Evolutionary conservation across 1,139 yeast species (phyloP), one percentile per base, ranked within the genome.

Genomic region (Pichia sp.): DNA sequence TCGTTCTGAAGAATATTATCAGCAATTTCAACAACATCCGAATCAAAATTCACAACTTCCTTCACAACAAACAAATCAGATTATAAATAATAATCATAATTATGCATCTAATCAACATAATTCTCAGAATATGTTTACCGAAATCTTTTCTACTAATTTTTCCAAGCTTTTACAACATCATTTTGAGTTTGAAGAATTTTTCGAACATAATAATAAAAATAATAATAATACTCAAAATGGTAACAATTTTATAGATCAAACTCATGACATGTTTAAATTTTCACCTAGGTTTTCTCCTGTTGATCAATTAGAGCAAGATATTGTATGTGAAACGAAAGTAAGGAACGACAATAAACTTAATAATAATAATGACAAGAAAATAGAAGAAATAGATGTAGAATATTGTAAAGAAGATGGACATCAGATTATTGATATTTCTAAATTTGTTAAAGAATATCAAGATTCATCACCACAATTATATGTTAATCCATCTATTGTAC

Each of bases 401-500:
- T 26, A 33, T 14, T 15, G 35, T 17, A 5, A 19, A 17, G 10
- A 31, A 19, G 6, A 31, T 17, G 8, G 17, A 23, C n/a, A 3
- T 5, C 24, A 22, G 10, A 22, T 22, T 10, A 8, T 21, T 17
- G 18, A 26, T 26, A 26, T 14, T 2, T 9, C 8, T 14, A 10
- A 26, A 5, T 3, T 26, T 14, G 30, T 26, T 9, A 17, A 18
- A 14, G 10, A 26, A 6, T 8, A 17, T 18, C 7, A 8, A 7
- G 11, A 15, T 20, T 24, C 32, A 20, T 26, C 38, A 15, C 39
- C 36, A 6, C 41, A 44, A 18, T 30, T 46, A 1, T 56, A 50
- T 40, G 37, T 50, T 41, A 61, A 45, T 44, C 66, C 55, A 46
- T 66, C 50, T 22, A 49, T 39, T 54, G 38, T 58, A 21, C 30